These are phyloP conservation scores for Tolypocladium sp. DNA, from an alignment of 2,329 filamentous ascomycete genomes.

Conservation along the genomic window DNA sequence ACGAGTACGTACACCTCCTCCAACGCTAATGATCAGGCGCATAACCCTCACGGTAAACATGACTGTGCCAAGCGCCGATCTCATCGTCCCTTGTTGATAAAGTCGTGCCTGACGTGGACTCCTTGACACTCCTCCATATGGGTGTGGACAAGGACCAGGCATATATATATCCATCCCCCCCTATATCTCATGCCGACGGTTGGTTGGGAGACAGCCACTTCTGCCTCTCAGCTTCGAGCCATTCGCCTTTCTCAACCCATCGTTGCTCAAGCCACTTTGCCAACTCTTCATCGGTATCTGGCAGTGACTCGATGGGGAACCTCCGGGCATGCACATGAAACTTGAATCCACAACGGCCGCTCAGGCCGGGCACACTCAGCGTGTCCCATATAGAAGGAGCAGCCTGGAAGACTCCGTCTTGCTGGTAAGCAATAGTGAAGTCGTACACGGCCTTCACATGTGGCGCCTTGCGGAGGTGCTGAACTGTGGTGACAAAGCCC, in stretches of 20 bases:
- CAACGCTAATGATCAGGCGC: background rate
- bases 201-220: conserved; percentile 6
- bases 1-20: background rate
- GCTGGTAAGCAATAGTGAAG: conserved; percentile 44
- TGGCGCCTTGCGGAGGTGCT: conserved; percentile 39
- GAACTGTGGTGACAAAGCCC: conserved; percentile 51
- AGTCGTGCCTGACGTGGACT: background rate
- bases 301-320: conserved; percentile 38
- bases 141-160: background rate
- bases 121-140: background rate
- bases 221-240: conserved; percentile 27
- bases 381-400: conserved; percentile 46
- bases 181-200: background rate
- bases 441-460: conserved; percentile 48
- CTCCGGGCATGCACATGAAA: conserved; percentile 42
- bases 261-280: conserved; percentile 42
- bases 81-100: background rate
- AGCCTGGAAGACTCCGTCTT: conserved; percentile 29
- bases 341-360: conserved; percentile 27
- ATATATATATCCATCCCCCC: background rate
- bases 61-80: background rate
- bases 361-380: conserved; percentile 30
- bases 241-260: conserved; percentile 45
- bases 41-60: background rate
- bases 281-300: conserved; percentile 35